Evolutionary conservation across 208 protist genomes (phyloP).

Genomic region (Acanthamoeba triangularis): DNA sequence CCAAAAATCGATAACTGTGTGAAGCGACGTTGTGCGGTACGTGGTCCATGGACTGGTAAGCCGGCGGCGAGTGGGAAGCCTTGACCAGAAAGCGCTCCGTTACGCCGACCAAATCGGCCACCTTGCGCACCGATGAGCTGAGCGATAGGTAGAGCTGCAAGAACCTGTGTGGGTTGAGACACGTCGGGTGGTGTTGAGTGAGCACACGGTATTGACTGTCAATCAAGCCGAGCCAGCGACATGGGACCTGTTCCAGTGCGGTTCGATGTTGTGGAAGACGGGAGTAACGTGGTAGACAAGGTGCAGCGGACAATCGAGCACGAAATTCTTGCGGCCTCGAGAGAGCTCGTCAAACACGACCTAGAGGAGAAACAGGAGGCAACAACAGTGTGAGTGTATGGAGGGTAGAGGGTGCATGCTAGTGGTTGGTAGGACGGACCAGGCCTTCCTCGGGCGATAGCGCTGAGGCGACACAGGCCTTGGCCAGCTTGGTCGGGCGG

Average conservation of each 20-base stretch:
- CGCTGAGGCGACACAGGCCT: slow-evolving; percentile 79
- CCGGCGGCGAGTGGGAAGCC: slow-evolving; percentile 48
- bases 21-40: neutral
- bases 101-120: slow-evolving; percentile 68
- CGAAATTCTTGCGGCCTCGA: slow-evolving; percentile 78
- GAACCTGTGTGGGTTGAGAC: slow-evolving; percentile 15
- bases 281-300: slow-evolving; percentile 87
- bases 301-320: slow-evolving; percentile 85
- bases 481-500: slow-evolving; percentile 80
- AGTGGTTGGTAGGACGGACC: neutral
- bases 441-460: slow-evolving; percentile 86
- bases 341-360: slow-evolving; percentile 84
- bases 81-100: slow-evolving; percentile 70
- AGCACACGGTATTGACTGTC: neutral
- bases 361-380: slow-evolving; percentile 22
- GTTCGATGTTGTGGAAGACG: slow-evolving; percentile 81
- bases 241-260: slow-evolving; percentile 80
- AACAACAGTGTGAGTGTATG: too few relatives aligned
- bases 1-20: neutral
- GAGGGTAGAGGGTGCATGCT: too few relatives aligned
- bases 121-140: neutral
- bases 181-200: neutral
- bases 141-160: slow-evolving; percentile 64
- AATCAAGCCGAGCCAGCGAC: too few relatives aligned
- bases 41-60: slow-evolving; percentile 41